A percentile compares a stretch with the other conserved stretches of the same genome.
phyloP scores from a whole-genome alignment of 306 rosid species.

The Rosa rugosa region DNA sequence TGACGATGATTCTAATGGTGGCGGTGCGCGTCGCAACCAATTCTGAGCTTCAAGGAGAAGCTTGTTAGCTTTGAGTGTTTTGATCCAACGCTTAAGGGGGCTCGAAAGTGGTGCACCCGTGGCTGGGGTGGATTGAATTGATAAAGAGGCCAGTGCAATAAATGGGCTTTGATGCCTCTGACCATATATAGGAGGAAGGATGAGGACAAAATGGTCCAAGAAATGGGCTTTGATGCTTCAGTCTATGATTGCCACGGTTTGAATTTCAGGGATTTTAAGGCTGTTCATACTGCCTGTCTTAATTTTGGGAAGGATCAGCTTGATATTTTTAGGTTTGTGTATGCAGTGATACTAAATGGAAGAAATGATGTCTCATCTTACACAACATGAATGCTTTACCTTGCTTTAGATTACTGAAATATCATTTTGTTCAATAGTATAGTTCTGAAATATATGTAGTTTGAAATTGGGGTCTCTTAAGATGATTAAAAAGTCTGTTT shows the following conservation, averaged over 20 bases:
- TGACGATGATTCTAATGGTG: too few species aligned
- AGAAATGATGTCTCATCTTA: background rate
- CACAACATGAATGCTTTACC: background rate
- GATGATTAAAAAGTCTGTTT: too few species aligned
- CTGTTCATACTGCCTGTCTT: slow-evolving; percentile 70
- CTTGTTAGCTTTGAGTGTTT: too few species aligned
- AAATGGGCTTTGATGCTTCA: slow-evolving; percentile 50
- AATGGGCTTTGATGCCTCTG: too few species aligned
- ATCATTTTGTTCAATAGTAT: background rate
- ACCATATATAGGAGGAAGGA: slow-evolving; percentile 59
- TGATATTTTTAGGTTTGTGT: slow-evolving; percentile 67
- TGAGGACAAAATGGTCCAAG: slow-evolving; percentile 71
- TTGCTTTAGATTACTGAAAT: background rate
- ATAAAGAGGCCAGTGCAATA: slow-evolving; percentile 87
- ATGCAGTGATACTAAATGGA: too few species aligned
- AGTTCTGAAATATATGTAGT: background rate
- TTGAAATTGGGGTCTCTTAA: background rate
- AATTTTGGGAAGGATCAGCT: slow-evolving; percentile 92
- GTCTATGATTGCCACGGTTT: slow-evolving; percentile 27
- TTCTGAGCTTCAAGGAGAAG: too few species aligned
- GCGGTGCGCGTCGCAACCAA: too few species aligned
- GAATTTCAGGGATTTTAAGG: slow-evolving; percentile 70
- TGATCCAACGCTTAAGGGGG: too few species aligned
- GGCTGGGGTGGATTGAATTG: slow-evolving; percentile 97
- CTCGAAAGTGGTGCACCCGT: slow-evolving; percentile 66